These are phyloP conservation scores for Colletotrichum simmondsii DNA, from an alignment of 2,329 filamentous ascomycete genomes.

Conservation along the genomic window DNA sequence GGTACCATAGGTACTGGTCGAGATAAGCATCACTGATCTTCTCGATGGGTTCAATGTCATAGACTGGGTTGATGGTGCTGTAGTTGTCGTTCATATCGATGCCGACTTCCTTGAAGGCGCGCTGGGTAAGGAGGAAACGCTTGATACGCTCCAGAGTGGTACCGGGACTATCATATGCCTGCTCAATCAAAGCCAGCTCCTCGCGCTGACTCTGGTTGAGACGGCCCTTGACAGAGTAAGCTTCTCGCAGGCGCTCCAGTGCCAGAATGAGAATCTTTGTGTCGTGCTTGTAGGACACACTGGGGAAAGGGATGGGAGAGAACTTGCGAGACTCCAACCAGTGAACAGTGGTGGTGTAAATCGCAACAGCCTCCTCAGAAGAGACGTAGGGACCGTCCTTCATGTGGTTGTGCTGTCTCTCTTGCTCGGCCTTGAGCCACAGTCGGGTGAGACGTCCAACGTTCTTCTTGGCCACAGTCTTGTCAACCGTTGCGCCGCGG, in stretches of 20 bases:
- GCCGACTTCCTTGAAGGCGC: slow-evolving; percentile 98
- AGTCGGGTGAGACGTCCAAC: slow-evolving; percentile 92
- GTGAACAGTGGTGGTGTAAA: slow-evolving; percentile 98
- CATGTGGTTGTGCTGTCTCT: slow-evolving; percentile 99
- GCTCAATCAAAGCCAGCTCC: slow-evolving; percentile 95
- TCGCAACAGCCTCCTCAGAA: slow-evolving; percentile 97
- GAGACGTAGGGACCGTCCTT: slow-evolving; percentile 99
- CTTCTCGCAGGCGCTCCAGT: slow-evolving; percentile 90
- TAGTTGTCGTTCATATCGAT: slow-evolving; percentile 99
- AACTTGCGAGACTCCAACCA: slow-evolving; percentile 99
- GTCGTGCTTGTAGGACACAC: slow-evolving; percentile 99
- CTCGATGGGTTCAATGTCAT: slow-evolving; percentile 98
- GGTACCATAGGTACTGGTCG: slow-evolving; percentile 99
- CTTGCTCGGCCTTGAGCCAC: slow-evolving; percentile 98
- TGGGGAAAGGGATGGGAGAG: slow-evolving; percentile 97
- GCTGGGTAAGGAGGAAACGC: slow-evolving; percentile 93
- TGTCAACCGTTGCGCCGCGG: slow-evolving; percentile 96
- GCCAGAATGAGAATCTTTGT: slow-evolving; percentile 98
- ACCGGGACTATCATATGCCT: slow-evolving; percentile 97
- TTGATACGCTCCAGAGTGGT: slow-evolving; percentile 97
- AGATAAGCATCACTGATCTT: slow-evolving; percentile 99
- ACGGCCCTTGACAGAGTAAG: slow-evolving; percentile 96
- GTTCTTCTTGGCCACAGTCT: slow-evolving; percentile 99
- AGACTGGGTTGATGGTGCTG: slow-evolving; percentile 98
- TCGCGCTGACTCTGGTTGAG: slow-evolving; percentile 98